Percentiles rank a stretch among this genome's conserved stretches.
Evolutionary conservation across 2,329 filamentous ascomycete genomes (phyloP).

Genomic region (Exophiala spinifera): DNA sequence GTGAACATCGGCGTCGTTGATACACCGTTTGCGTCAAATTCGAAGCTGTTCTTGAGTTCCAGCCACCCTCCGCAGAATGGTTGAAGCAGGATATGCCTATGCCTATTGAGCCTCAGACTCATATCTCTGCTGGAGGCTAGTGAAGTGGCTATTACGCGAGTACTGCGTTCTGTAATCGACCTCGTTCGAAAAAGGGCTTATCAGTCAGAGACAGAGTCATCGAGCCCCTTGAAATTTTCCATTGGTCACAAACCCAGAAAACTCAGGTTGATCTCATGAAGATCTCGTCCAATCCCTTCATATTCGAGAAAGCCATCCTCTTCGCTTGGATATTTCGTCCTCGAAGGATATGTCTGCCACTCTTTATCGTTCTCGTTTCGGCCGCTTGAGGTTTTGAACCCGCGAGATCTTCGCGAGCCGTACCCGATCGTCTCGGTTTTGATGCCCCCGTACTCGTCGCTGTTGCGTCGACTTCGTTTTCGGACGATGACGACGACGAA

Average conservation of each 20-base stretch:
- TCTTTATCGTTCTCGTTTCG: slow-evolving; percentile 24
- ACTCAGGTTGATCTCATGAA: slow-evolving; percentile 21
- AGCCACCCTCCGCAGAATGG: too few species aligned
- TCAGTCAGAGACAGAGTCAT: background rate
- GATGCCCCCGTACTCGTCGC: slow-evolving; percentile 39
- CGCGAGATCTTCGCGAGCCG: background rate
- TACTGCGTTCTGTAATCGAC: too few species aligned
- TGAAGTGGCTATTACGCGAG: too few species aligned
- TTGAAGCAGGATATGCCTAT: too few species aligned
- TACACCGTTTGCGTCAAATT: too few species aligned
- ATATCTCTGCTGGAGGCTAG: too few species aligned
- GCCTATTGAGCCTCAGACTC: too few species aligned
- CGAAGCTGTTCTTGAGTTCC: too few species aligned
- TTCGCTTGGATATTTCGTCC: slow-evolving; percentile 87
- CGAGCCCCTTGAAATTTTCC: background rate
- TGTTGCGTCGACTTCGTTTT: slow-evolving; percentile 43
- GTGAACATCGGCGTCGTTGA: too few species aligned
- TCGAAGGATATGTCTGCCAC: slow-evolving; percentile 69
- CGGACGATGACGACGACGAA: slow-evolving; percentile 16
- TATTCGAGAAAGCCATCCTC: slow-evolving; percentile 75
- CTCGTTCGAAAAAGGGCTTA: too few species aligned
- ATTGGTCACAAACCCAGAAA: too few species aligned
- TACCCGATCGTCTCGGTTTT: slow-evolving; percentile 29
- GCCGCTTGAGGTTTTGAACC: background rate
- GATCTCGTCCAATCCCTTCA: slow-evolving; percentile 73